phyloP scores from a whole-genome alignment of 176 grass and related monocot species.

The Oryza nivara region DNA sequence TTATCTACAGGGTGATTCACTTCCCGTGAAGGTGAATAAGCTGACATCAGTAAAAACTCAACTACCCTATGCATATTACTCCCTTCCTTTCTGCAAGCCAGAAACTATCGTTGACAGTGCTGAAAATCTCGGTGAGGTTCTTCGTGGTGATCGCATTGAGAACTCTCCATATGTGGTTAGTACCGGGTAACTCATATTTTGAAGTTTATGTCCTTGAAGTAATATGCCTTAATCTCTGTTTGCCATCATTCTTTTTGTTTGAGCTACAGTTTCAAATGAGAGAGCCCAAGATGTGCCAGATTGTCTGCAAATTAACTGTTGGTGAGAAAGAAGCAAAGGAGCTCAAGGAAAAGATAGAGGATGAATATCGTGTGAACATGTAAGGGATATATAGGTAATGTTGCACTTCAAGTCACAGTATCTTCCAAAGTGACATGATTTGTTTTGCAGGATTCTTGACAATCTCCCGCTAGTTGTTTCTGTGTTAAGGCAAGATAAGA shows the following conservation, averaged over 20 bases:
- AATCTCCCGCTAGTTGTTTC: slow-evolving; percentile 67
- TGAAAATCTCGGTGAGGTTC: slow-evolving; percentile 73
- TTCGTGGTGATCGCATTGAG: slow-evolving; percentile 72
- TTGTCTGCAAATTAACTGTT: slow-evolving; percentile 54
- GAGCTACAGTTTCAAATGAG: slow-evolving; percentile 58
- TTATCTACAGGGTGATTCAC: slow-evolving; percentile 42
- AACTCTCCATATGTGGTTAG: slow-evolving; percentile 67
- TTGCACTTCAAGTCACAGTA: not conserved
- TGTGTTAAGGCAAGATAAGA: slow-evolving; percentile 48
- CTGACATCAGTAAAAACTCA: slow-evolving; percentile 64
- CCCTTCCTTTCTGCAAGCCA: slow-evolving; percentile 68
- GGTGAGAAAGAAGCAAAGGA: slow-evolving; percentile 61
- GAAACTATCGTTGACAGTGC: slow-evolving; percentile 50
- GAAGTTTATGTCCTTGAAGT: not conserved
- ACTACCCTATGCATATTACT: slow-evolving; percentile 65
- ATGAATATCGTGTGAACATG: slow-evolving; percentile 71
- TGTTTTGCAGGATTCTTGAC: slow-evolving; percentile 63
- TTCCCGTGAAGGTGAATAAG: slow-evolving; percentile 69
- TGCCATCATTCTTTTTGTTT: slow-evolving; percentile 5
- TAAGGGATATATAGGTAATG: slow-evolving; percentile 18
- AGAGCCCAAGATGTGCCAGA: slow-evolving; percentile 66
- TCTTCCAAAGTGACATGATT: slow-evolving; percentile 23
- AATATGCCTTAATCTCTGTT: slow-evolving; percentile 4
- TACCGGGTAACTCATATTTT: slow-evolving; percentile 12
- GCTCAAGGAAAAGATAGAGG: slow-evolving; percentile 76